These are phyloP conservation scores for Yarrowia alimentaria DNA, from an alignment of 805 yeast genomes.

Conservation along the genomic window DNA sequence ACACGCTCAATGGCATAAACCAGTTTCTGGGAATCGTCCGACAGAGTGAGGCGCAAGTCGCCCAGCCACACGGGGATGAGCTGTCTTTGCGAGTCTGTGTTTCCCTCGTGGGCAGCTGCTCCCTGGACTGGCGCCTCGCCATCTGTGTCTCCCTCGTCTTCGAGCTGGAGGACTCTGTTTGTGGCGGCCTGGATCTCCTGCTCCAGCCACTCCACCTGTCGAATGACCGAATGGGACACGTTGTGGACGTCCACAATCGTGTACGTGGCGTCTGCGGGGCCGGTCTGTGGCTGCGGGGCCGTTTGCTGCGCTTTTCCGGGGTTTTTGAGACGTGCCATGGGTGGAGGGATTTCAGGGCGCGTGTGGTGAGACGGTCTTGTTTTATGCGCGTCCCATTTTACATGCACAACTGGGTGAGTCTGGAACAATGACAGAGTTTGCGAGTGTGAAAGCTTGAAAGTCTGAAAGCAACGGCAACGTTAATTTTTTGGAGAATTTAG, in stretches of 20 bases:
- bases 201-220: constrained; percentile 34
- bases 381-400: constrained; percentile 16
- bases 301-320: no score
- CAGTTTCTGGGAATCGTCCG: background rate
- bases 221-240: constrained; percentile 37
- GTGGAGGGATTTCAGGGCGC: background rate
- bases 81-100: constrained; percentile 7
- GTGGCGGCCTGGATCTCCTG: constrained; percentile 23
- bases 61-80: constrained; percentile 17
- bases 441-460: no score
- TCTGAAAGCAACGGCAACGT: constrained; percentile 25
- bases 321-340: constrained; percentile 9
- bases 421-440: no score
- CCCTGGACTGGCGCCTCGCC: background rate
- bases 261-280: background rate
- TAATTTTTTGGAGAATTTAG: constrained; percentile 6
- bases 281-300: background rate
- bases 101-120: background rate
- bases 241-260: constrained; percentile 32
- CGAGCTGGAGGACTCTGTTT: constrained; percentile 17
- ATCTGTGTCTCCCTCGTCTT: no score
- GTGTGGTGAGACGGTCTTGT: no score
- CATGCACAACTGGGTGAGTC: constrained; percentile 4
- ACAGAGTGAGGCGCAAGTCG: background rate
- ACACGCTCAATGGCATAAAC: constrained; percentile 14